Evolutionary conservation across 305 asterid genomes (phyloP).

Genomic region (Ilex paraguariensis): DNA sequence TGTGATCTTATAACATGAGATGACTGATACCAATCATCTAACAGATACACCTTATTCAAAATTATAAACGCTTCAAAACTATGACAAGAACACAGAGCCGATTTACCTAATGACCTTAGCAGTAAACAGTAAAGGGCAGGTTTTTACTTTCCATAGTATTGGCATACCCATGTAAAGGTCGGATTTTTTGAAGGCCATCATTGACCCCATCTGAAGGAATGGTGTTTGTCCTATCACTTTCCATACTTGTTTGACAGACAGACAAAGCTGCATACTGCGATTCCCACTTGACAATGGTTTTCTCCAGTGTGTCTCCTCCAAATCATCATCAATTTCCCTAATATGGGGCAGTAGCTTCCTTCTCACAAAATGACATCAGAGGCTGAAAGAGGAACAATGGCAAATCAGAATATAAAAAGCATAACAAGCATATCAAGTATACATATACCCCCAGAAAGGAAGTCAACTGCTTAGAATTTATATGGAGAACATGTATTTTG

Average conservation of each 20-base stretch:
- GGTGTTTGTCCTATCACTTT: constrained; percentile 51
- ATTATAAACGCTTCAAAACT: background rate
- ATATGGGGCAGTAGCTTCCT: constrained; percentile 31
- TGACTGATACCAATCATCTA: background rate
- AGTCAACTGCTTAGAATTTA: background rate
- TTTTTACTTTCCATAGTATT: no score
- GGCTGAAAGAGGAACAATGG: constrained; percentile 16
- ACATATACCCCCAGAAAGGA: constrained; percentile 11
- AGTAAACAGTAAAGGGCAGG: background rate
- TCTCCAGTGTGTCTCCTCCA: constrained; percentile 51
- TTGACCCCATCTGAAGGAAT: constrained; percentile 44
- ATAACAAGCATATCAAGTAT: constrained; percentile 17
- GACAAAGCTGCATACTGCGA: constrained; percentile 40
- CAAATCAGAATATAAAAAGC: constrained; percentile 14
- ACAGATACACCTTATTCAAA: background rate
- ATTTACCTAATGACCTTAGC: background rate
- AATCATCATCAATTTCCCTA: constrained; percentile 61
- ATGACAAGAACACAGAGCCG: no score
- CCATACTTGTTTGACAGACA: constrained; percentile 51
- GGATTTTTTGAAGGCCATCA: constrained; percentile 49
- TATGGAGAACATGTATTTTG: no score
- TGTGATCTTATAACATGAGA: background rate
- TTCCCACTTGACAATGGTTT: constrained; percentile 32
- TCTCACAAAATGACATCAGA: constrained; percentile 36
- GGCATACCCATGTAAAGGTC: constrained; percentile 69